Percentiles rank a stretch among this genome's conserved stretches.
Conservation (phyloP, 2,329 filamentous ascomycete species). For the Thielaviopsis musarum region DNA sequence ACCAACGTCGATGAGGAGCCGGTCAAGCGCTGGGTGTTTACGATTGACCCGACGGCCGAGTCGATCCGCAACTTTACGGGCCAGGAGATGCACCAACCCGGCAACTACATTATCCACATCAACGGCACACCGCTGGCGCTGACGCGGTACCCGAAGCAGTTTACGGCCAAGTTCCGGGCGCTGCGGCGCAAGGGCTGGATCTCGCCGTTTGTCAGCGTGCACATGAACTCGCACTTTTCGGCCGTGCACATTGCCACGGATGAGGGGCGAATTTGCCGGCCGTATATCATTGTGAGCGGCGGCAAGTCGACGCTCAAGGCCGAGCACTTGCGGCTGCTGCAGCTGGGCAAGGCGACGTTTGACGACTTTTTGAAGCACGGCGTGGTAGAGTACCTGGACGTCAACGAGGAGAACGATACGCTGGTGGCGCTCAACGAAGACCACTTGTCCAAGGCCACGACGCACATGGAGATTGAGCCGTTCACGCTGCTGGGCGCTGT, state of each 20-base stretch:
- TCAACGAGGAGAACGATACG: conserved; percentile 95
- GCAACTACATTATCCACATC: conserved; percentile 79
- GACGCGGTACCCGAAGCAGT: conserved; percentile 71
- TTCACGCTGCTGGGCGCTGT: conserved; percentile 94
- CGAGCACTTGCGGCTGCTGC: conserved; percentile 63
- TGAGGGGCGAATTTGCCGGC: conserved; percentile 89
- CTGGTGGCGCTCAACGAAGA: conserved; percentile 82
- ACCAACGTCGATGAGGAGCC: conserved; percentile 90
- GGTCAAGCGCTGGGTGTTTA: conserved; percentile 71
- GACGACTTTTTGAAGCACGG: conserved; percentile 86
- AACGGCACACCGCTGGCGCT: conserved; percentile 89
- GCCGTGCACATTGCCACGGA: conserved; percentile 93
- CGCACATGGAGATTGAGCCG: conserved; percentile 93
- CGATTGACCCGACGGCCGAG: conserved; percentile 69
- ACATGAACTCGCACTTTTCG: conserved; percentile 83
- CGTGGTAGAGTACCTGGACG: conserved; percentile 89
- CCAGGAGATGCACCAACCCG: conserved; percentile 69
- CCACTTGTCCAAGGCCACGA: conserved; percentile 67
- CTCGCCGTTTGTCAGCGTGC: conserved; percentile 91
- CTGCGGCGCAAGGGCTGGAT: conserved; percentile 81
- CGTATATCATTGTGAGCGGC: conserved; percentile 88
- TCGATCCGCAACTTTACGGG: conserved; percentile 55
- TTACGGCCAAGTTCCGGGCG: conserved; percentile 68
- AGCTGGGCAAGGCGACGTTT: conserved; percentile 72
- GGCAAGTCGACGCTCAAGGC: conserved; percentile 64